Evolutionary conservation across 257 asterid species (phyloP).

Genomic region (Parsonsia alboflavescens): DNA sequence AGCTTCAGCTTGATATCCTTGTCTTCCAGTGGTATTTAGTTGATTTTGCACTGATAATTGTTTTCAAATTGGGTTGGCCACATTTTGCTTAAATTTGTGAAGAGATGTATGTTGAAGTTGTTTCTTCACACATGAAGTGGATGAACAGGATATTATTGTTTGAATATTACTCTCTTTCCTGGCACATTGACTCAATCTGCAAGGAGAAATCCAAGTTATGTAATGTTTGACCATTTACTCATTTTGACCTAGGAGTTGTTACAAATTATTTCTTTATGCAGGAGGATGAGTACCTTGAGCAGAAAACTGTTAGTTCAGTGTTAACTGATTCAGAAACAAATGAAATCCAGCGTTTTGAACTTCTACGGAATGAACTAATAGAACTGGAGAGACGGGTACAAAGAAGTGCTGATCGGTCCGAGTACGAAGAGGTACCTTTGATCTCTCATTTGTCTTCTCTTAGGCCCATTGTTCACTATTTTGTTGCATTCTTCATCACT

Average conservation of each 20-base stretch:
- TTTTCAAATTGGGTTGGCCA: background rate
- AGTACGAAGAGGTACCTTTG: conserved; percentile 58
- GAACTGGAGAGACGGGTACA: conserved; percentile 91
- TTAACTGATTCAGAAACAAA: conserved; percentile 43
- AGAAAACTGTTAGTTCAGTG: conserved; percentile 34
- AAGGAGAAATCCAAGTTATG: background rate
- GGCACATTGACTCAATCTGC: background rate
- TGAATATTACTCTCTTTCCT: background rate
- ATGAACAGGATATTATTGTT: background rate
- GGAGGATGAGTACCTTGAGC: conserved; percentile 42
- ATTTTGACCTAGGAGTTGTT: conserved; percentile 7
- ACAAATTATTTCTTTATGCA: conserved; percentile 22
- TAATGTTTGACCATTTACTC: background rate
- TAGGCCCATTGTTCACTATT: background rate
- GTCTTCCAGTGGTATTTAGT: background rate
- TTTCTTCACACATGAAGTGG: background rate
- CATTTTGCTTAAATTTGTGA: background rate
- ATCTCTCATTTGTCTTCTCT: background rate
- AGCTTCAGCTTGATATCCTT: background rate
- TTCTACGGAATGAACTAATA: conserved; percentile 68
- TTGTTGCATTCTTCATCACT: background rate
- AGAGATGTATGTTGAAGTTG: background rate
- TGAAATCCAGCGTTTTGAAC: conserved; percentile 80
- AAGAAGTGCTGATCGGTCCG: conserved; percentile 56
- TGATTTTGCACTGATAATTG: background rate